Percentiles rank a stretch among this genome's conserved stretches.
phyloP scores from a whole-genome alignment of 495 filamentous ascomycete species.

The Neurospora cerealis region DNA sequence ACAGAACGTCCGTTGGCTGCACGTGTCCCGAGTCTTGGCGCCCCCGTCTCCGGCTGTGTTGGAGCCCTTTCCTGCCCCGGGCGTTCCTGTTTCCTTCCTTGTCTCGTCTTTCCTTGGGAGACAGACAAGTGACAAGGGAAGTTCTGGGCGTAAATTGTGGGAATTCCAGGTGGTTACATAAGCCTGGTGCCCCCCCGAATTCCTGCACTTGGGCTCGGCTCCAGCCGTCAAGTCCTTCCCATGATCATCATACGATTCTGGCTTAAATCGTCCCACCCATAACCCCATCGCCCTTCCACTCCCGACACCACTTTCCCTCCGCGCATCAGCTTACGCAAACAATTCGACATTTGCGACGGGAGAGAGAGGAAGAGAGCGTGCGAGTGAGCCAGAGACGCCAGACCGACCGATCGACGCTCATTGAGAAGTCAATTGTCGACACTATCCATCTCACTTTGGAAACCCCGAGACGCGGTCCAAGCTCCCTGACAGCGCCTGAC shows the following conservation, averaged over 20 bases:
- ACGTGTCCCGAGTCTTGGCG: not conserved
- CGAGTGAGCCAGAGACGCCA: not conserved
- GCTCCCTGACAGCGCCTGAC: not conserved
- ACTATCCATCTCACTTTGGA: not conserved
- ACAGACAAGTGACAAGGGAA: not conserved
- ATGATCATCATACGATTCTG: slow-evolving; percentile 21
- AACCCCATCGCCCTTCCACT: slow-evolving; percentile 10
- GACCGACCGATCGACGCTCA: not conserved
- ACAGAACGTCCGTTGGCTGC: not conserved
- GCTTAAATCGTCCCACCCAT: slow-evolving; percentile 19
- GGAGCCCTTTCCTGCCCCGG: not conserved
- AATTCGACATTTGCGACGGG: not conserved
- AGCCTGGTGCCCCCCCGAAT: not conserved
- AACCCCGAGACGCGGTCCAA: not conserved
- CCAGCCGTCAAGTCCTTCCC: slow-evolving; percentile 3
- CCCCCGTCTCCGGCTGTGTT: not conserved
- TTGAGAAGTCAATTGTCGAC: not conserved
- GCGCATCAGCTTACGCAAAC: not conserved
- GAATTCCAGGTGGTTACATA: not conserved
- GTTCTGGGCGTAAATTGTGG: not conserved
- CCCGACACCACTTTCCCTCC: not conserved
- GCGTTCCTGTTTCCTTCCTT: not conserved
- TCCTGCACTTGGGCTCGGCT: slow-evolving; percentile 4
- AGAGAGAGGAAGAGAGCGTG: not conserved
- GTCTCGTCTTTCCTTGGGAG: not conserved